phyloP scores from a whole-genome alignment of 208 protist species.

The Trypanosoma rangeli region DNA sequence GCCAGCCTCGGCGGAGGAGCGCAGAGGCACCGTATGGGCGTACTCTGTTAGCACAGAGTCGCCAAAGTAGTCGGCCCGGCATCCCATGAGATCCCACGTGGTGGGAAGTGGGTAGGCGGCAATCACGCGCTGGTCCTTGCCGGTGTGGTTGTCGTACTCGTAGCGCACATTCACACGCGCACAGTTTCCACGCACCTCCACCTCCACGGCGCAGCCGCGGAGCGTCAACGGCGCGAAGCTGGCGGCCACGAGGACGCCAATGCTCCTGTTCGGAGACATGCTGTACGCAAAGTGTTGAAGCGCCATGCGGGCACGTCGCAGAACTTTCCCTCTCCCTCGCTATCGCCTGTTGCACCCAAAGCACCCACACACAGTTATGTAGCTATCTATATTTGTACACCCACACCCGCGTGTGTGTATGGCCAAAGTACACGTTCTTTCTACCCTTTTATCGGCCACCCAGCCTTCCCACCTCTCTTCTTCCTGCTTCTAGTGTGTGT shows the following conservation, averaged over 20 bases:
- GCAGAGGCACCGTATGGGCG: slow-evolving; percentile 24
- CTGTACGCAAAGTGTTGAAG: slow-evolving; percentile 45
- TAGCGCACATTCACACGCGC: slow-evolving; percentile 56
- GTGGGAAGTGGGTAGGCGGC: slow-evolving; percentile 61
- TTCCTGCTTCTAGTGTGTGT: neutral
- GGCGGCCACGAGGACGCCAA: slow-evolving; percentile 45
- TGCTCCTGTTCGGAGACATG: slow-evolving; percentile 36
- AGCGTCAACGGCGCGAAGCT: slow-evolving; percentile 67
- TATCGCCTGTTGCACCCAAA: neutral
- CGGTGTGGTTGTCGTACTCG: slow-evolving; percentile 72
- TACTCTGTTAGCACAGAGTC: slow-evolving; percentile 27
- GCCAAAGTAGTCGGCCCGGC: slow-evolving; percentile 35
- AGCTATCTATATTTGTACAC: neutral
- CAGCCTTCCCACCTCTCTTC: neutral
- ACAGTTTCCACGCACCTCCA: slow-evolving; percentile 45
- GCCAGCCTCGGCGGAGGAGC: slow-evolving; percentile 18
- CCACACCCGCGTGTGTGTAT: neutral
- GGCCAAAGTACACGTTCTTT: too few species aligned
- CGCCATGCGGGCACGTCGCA: neutral
- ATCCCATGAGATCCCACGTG: slow-evolving; percentile 50
- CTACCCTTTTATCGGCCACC: neutral
- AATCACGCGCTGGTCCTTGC: slow-evolving; percentile 51
- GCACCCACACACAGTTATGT: neutral
- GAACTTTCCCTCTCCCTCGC: neutral
- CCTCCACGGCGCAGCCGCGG: slow-evolving; percentile 43